Evolutionary conservation across 495 filamentous ascomycete species (phyloP).

Genomic region (Daldinia caldariorum): DNA sequence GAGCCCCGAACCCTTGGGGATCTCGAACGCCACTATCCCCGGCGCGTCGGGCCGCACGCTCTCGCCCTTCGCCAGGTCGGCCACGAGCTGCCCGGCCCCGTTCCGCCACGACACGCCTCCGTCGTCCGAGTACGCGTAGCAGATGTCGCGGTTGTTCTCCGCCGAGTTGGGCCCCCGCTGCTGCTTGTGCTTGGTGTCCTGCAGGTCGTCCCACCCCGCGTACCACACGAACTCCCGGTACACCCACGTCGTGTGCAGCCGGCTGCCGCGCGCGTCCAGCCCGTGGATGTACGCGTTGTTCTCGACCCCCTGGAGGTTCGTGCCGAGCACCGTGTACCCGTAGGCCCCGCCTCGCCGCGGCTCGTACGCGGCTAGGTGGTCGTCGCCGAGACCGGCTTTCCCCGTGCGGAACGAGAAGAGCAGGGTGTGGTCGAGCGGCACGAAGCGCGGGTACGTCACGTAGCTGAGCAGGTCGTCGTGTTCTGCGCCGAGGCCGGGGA

Average conservation of each 20-base stretch:
- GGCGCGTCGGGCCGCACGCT: constrained; percentile 48
- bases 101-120: constrained; percentile 54
- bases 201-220: constrained; percentile 55
- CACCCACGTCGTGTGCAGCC: constrained; percentile 59
- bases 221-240: constrained; percentile 58
- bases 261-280: constrained; percentile 45
- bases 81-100: constrained; percentile 46
- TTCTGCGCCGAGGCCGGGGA: constrained; percentile 52
- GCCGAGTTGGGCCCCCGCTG: constrained; percentile 56
- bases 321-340: constrained; percentile 49
- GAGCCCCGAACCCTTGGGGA: constrained; percentile 55
- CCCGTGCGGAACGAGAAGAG: constrained; percentile 60
- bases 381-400: constrained; percentile 60
- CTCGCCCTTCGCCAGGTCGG: constrained; percentile 48
- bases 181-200: constrained; percentile 55
- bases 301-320: constrained; percentile 54
- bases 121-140: constrained; percentile 58
- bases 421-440: constrained; percentile 44
- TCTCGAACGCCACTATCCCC: constrained; percentile 54
- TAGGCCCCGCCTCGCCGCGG: not conserved
- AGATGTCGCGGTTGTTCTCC: constrained; percentile 59
- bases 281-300: constrained; percentile 64
- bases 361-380: constrained; percentile 55
- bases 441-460: constrained; percentile 62
- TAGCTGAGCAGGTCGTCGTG: constrained; percentile 49